Conservation (phyloP, 192 early-diverging fungal genomes). For the Coemansia sp. region DNA sequence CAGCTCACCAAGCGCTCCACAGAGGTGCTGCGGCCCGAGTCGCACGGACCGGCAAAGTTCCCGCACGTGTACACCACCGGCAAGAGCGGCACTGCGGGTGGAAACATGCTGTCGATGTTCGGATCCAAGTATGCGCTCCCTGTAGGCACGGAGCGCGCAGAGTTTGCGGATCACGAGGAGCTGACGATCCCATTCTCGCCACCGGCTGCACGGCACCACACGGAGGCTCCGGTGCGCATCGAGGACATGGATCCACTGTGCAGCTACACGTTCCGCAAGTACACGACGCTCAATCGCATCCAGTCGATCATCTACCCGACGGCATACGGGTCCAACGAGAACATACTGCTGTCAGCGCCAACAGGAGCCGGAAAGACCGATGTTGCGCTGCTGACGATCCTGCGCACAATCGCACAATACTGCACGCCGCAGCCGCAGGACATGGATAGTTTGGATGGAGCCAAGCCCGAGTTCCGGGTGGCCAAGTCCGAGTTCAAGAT, state of each 20-base stretch:
- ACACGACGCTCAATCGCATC: constrained; percentile 87
- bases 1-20: constrained; percentile 40
- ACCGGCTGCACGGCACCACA: constrained; percentile 61
- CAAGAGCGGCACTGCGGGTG: constrained; percentile 36
- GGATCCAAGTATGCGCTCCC: constrained; percentile 82
- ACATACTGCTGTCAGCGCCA: constrained; percentile 97
- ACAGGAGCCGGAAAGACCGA: constrained; percentile 99
- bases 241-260: constrained; percentile 73
- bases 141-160: constrained; percentile 68
- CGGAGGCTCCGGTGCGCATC: constrained; percentile 68
- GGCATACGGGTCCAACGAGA: constrained; percentile 94
- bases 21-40: constrained; percentile 31
- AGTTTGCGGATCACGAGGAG: constrained; percentile 85
- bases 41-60: constrained; percentile 48
- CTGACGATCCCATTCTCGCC: constrained; percentile 81
- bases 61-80: constrained; percentile 84
- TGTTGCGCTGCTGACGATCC: constrained; percentile 90
- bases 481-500: constrained; percentile 94
- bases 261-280: constrained; percentile 80
- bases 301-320: constrained; percentile 95
- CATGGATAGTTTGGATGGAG: constrained; percentile 17
- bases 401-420: constrained; percentile 76
- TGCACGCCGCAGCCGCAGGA: constrained; percentile 60
- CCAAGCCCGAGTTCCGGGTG: constrained; percentile 59
- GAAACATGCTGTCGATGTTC: constrained; percentile 73